A percentile compares a stretch with the other conserved stretches of the same genome.
Evolutionary conservation across 768 basidiomycete species (phyloP).

Genomic region (Leccinum pellstonianum): DNA sequence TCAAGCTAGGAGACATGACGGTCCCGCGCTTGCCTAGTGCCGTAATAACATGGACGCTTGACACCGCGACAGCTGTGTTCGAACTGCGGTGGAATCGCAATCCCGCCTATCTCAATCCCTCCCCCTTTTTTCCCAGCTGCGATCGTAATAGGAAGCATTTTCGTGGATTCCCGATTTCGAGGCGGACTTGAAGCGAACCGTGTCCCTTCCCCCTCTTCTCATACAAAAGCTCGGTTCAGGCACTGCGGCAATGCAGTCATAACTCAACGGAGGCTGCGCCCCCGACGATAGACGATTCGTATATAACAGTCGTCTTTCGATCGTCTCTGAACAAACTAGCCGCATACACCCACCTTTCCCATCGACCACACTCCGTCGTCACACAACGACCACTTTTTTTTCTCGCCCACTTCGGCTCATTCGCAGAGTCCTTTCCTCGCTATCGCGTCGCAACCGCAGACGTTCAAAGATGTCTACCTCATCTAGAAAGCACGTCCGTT

Average conservation of each 20-base stretch:
- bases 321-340: slow-evolving; percentile 3
- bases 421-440: slow-evolving; percentile 9
- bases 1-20: neutral
- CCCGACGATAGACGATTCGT: slow-evolving; percentile 17
- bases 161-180: slow-evolving; percentile 9
- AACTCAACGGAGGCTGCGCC: slow-evolving; percentile 25
- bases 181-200: slow-evolving; percentile 6
- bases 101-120: neutral
- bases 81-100: neutral
- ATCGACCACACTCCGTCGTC: neutral
- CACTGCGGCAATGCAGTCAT: slow-evolving; percentile 29
- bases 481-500: slow-evolving; percentile 30
- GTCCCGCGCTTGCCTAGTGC: slow-evolving; percentile 10
- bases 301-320: slow-evolving; percentile 16
- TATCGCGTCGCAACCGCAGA: slow-evolving; percentile 9
- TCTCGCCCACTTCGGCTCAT: slow-evolving; percentile 6
- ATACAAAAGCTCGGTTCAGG: slow-evolving; percentile 4
- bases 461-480: slow-evolving; percentile 19
- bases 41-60: slow-evolving; percentile 12
- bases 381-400: slow-evolving; percentile 10
- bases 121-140: neutral
- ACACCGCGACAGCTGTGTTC: slow-evolving; percentile 17
- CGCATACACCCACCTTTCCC: neutral
- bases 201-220: slow-evolving; percentile 1
- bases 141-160: slow-evolving; percentile 19